A percentile compares a stretch with the other conserved stretches of the same genome.
phyloP scores from a whole-genome alignment of 2,329 filamentous ascomycete genomes.

The Dissoconium aciculare region DNA sequence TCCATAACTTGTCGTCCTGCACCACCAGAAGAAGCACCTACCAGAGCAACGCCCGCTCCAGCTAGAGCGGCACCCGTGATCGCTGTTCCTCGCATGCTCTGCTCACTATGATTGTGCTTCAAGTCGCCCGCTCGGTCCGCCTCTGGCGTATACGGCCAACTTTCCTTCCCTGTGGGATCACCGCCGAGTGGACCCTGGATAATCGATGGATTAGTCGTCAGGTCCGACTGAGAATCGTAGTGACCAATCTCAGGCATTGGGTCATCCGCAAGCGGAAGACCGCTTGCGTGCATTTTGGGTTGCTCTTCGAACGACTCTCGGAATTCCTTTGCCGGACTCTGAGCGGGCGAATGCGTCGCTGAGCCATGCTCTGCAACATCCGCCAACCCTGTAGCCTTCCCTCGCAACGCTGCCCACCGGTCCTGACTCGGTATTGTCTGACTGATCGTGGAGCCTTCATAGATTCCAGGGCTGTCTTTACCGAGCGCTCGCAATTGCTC shows the following conservation, averaged over 20 bases:
- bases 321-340: constrained; percentile 27
- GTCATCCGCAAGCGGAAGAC: constrained; percentile 52
- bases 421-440: constrained; percentile 20
- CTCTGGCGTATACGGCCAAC: constrained; percentile 23
- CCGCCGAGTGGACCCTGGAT: constrained; percentile 58
- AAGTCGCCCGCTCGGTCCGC: no score
- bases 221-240: constrained; percentile 43
- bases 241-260: constrained; percentile 68
- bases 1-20: not conserved
- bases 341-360: constrained; percentile 35
- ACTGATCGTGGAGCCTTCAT: constrained; percentile 21
- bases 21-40: no score
- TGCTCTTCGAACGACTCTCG: constrained; percentile 23
- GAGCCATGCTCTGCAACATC: constrained; percentile 6
- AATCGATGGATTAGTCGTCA: constrained; percentile 72
- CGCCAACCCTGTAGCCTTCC: constrained; percentile 27
- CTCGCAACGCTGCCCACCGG: constrained; percentile 26
- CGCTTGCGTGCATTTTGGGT: constrained; percentile 49
- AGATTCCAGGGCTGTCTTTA: constrained; percentile 14
- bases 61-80: constrained; percentile 15
- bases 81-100: no score
- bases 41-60: constrained; percentile 13
- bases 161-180: constrained; percentile 37
- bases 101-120: no score
- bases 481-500: constrained; percentile 15